Base-by-base conservation (phyloP, 352 stramenopile genomes). In the Blastocystis sp. region DNA sequence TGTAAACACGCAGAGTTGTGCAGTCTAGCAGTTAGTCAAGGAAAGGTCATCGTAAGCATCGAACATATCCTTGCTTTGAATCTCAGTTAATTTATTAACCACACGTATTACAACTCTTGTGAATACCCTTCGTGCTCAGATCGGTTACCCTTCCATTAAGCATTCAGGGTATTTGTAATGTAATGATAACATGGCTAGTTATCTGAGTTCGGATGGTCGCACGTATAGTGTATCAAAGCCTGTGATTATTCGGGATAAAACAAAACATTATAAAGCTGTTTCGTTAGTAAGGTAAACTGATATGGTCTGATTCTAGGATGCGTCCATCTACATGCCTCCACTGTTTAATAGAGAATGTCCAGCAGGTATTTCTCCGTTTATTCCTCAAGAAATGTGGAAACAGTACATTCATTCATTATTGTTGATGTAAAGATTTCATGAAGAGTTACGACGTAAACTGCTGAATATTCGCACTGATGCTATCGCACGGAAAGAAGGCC, bases 61-160 rank as follows among this genome's bases (percentile, higher is more conserved):
- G 71, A 83, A 49, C 51, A 83, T 83, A 83, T 83, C 71, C 71
- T 83, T 63, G 37, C n/a, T 12, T 19, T 14, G 66, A 9, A 16
- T 54, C 54, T 32, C 59, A 46, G 32, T 58, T 12, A 35, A 9
- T 32, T 32, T 56, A 46, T 83, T 83, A n/a, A 83, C 71, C 5
- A 1, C 51, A 83, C 46, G 46, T 12, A n/a, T 83, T 46, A 24
- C 49, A 32, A 21, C 37, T 19, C 27, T 63, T 9, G 19, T 29
- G 4, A 63, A 39, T 19, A 37, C 35, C 19, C n/a, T 66, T 19
- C 29, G 58, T 35, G 21, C 49, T 32, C 71, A 83, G 29, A 66
- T 66, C 16, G 71, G 71, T 49, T 59, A 52, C 24, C 14, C 71
- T 24, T 27, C 46, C 21, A 5, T 83, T 11, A 51, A 63, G 3